These are phyloP conservation scores for Typha latifolia DNA, from an alignment of 176 grass and related monocot species.

Conservation along the genomic window DNA sequence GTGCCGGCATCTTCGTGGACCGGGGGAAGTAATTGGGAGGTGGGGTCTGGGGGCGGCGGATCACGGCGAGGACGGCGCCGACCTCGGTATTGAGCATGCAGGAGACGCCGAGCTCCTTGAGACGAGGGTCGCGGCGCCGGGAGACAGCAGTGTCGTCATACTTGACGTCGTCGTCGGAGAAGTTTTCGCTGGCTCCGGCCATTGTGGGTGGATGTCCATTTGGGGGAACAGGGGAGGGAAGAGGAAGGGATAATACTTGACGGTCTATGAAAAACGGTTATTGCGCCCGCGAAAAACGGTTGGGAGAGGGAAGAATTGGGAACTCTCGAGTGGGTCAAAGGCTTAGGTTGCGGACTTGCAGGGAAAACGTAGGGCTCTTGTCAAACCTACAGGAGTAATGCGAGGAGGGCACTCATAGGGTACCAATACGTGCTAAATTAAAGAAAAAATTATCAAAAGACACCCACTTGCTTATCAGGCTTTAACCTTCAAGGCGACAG, in stretches of 20 bases:
- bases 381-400: too few relatives aligned
- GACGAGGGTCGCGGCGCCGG: constrained; percentile 30
- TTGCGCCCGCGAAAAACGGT: not conserved
- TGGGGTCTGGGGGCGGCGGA: constrained; percentile 45
- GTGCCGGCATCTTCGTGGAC: constrained; percentile 34
- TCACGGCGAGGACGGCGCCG: constrained; percentile 66
- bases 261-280: not conserved
- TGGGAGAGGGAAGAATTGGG: not conserved
- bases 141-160: constrained; percentile 11
- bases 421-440: too few relatives aligned
- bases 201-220: constrained; percentile 13
- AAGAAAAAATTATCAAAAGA: too few relatives aligned
- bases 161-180: constrained; percentile 32
- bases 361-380: too few relatives aligned
- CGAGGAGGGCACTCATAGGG: too few relatives aligned
- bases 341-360: too few relatives aligned
- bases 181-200: constrained; percentile 14
- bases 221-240: not conserved
- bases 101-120: constrained; percentile 73
- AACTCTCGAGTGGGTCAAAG: too few relatives aligned
- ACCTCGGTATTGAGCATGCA: constrained; percentile 99
- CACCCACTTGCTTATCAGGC: too few relatives aligned
- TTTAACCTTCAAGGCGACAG: too few relatives aligned
- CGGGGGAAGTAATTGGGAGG: constrained; percentile 14
- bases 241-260: not conserved